Evolutionary conservation across 768 basidiomycete genomes (phyloP), one percentile per base, ranked within the genome.

Genomic region (Boletus rubroflammeus): DNA sequence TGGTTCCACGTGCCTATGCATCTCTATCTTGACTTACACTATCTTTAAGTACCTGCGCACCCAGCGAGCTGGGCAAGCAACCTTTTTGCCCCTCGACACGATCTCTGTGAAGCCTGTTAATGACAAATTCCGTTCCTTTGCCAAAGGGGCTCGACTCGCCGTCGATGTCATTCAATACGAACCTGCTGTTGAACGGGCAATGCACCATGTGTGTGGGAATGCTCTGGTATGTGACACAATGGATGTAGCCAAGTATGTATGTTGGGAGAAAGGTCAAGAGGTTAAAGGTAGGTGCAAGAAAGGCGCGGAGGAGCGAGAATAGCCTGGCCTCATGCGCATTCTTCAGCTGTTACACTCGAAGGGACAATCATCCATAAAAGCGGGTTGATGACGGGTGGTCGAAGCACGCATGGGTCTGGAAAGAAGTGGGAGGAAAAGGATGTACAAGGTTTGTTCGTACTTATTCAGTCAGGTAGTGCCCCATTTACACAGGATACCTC

Each of bases 281-380:
- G 91, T 99, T 38, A 99, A 99, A 79, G 93, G 96, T 95, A 54
- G 34, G 81, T 32, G 6, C 34, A 77, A 88, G 91, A 91, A 51
- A 45, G 78, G 53, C 3, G 39, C 3, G 6, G 40, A 41, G 32
- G 39, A 29, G 13, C 6, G 34, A 50, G 43, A 32, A 51, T 21
- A 6, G 23, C 6, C 19, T 51, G n/a, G n/a, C 7, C 34, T 54
- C 17, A 53, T 26, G 28, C 7, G 2, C 32, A 13, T 28, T 42
- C 26, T 53, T 39, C 53, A 95, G 97, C 95, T 55, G 97, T 99
- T 21, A 97, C 97, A 0, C 76, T 99, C 40, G 95, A 98, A 41
- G 97, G 97, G 1, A 98, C 95, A 3, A 77, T 99, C 56, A 98
- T 99, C 44, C 97, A 99, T 71, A 95, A 95, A 75, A 94, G 92